Conservation (phyloP, 306 rosid genomes). For the Cicer chorassanicum region DNA sequence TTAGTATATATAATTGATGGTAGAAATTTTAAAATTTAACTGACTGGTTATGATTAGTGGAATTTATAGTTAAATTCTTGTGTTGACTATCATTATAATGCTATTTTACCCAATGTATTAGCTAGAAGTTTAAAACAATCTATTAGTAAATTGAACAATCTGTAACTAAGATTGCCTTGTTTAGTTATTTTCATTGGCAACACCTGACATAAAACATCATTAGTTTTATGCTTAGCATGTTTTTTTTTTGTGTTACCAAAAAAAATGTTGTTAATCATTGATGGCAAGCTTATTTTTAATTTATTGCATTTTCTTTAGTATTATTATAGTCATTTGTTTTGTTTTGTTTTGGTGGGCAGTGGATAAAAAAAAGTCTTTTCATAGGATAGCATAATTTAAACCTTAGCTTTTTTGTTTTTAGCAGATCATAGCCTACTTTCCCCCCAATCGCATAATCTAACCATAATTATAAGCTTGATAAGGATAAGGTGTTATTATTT, state of each 20-base stretch:
- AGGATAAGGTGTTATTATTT: constrained; percentile 38
- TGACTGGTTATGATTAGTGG: not conserved
- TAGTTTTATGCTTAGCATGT: too few relatives aligned
- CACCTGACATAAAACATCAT: too few relatives aligned
- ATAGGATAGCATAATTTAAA: constrained; percentile 39
- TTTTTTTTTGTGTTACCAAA: too few relatives aligned
- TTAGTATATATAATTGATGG: not conserved
- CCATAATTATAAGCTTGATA: constrained; percentile 29
- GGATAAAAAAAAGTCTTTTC: constrained; percentile 28
- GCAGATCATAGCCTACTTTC: constrained; percentile 2
- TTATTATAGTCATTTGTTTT: not conserved
- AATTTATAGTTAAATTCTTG: not conserved
- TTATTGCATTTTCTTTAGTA: constrained; percentile 1
- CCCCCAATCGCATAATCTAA: constrained; percentile 27
- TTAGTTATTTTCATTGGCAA: too few relatives aligned
- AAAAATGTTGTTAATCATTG: constrained; percentile 17
- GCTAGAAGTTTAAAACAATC: too few relatives aligned
- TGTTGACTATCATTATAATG: too few relatives aligned
- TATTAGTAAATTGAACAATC: too few relatives aligned
- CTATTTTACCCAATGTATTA: too few relatives aligned
- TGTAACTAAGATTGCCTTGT: too few relatives aligned
- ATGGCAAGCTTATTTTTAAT: constrained; percentile 6
- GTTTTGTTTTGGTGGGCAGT: constrained; percentile 24
- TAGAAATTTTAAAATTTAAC: too few relatives aligned
- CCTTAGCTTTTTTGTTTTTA: constrained; percentile 24